Percentiles rank a stretch among this genome's conserved stretches.
These are phyloP conservation scores for Ilyonectria destructans DNA, from an alignment of 2,329 filamentous ascomycete genomes.

Conservation along the genomic window DNA sequence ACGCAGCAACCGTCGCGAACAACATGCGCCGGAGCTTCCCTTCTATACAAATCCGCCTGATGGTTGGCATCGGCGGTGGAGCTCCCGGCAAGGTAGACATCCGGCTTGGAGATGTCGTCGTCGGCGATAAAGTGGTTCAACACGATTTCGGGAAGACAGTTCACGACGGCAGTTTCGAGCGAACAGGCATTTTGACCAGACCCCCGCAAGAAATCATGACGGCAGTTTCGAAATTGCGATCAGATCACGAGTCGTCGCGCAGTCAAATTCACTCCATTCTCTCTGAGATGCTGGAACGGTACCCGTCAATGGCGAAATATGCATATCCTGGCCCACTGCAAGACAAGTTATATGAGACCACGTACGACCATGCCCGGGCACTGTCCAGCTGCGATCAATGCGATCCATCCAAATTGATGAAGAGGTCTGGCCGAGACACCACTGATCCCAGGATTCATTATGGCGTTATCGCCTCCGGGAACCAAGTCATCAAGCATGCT, in stretches of 20 bases:
- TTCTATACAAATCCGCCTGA: slow-evolving; percentile 20
- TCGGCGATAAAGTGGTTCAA: slow-evolving; percentile 39
- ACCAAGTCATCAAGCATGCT: slow-evolving; percentile 54
- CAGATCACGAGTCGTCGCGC: slow-evolving; percentile 14
- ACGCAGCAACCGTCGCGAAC: slow-evolving; percentile 16
- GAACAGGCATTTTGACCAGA: slow-evolving; percentile 23
- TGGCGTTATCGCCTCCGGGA: slow-evolving; percentile 48
- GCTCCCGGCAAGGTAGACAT: slow-evolving; percentile 38
- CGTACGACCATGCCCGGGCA: slow-evolving; percentile 3
- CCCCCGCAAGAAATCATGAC: slow-evolving; percentile 15
- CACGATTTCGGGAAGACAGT: slow-evolving; percentile 40
- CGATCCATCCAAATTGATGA: not conserved
- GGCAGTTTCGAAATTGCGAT: slow-evolving; percentile 24
- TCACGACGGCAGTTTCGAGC: slow-evolving; percentile 14
- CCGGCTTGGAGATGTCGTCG: slow-evolving; percentile 40
- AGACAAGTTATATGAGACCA: slow-evolving; percentile 13
- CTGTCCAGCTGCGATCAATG: not conserved
- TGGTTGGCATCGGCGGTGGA: slow-evolving; percentile 52
- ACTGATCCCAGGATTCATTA: slow-evolving; percentile 33
- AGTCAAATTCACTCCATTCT: slow-evolving; percentile 15
- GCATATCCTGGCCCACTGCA: not conserved
- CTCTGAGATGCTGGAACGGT: slow-evolving; percentile 11
- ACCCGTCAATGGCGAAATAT: slow-evolving; percentile 8
- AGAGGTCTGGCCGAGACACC: not conserved
- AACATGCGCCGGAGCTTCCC: slow-evolving; percentile 38